phyloP scores from a whole-genome alignment of 2,329 filamentous ascomycete genomes.

The Alternaria sp. region DNA sequence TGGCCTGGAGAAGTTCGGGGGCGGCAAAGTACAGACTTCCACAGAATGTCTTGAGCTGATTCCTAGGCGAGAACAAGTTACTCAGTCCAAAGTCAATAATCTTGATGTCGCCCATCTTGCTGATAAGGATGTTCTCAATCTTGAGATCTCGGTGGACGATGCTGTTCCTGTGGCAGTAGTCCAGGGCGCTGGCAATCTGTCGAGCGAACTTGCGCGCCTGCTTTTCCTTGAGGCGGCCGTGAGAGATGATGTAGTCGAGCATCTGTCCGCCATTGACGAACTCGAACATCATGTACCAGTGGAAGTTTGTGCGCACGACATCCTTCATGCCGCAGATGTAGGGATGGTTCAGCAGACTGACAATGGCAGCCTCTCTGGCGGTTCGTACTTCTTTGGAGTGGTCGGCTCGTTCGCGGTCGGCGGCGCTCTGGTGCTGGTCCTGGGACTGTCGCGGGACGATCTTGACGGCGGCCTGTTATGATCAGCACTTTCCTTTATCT shows the following conservation, averaged over 20 bases:
- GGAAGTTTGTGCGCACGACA: conserved; percentile 92
- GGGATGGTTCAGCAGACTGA: conserved; percentile 90
- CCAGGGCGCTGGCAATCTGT: conserved; percentile 93
- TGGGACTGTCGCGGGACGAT: conserved; percentile 91
- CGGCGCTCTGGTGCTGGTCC: conserved; percentile 76
- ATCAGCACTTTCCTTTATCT: too few species aligned
- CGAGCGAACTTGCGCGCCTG: conserved; percentile 96
- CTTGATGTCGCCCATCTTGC: conserved; percentile 98
- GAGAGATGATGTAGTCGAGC: conserved; percentile 99
- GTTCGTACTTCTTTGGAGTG: conserved; percentile 97
- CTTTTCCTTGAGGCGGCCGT: conserved; percentile 96
- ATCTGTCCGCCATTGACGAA: conserved; percentile 99
- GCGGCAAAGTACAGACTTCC: conserved; percentile 98
- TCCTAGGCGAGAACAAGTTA: conserved; percentile 88
- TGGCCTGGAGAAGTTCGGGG: conserved; percentile 89
- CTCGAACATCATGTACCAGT: conserved; percentile 99
- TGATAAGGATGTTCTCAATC: conserved; percentile 99
- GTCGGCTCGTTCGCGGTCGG: conserved; percentile 85
- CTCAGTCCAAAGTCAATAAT: conserved; percentile 99
- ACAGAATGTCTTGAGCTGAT: conserved; percentile 93
- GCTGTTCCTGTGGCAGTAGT: conserved; percentile 97
- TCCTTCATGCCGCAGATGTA: conserved; percentile 96
- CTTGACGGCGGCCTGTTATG: conserved; percentile 84
- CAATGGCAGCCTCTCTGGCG: conserved; percentile 93
- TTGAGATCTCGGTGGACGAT: conserved; percentile 98